Conservation (phyloP, 148 eudicot genomes). For the Nepenthes mirabilis region DNA sequence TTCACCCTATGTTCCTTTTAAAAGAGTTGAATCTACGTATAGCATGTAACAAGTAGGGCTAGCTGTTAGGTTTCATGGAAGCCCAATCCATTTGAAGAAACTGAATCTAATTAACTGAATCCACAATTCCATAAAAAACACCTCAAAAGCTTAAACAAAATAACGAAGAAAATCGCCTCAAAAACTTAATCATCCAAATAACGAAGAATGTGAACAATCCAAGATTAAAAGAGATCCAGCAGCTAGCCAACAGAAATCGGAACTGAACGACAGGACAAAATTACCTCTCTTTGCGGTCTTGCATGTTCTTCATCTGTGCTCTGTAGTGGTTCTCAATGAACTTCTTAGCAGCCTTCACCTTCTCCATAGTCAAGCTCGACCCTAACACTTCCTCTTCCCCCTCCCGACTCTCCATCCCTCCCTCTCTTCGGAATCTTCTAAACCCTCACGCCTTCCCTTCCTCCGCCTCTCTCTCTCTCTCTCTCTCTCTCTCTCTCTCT, state of each 20-base stretch:
- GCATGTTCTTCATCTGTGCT: slow-evolving; percentile 83
- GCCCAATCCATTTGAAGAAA: neutral
- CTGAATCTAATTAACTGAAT: neutral
- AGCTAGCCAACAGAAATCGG: neutral
- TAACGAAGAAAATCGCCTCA: neutral
- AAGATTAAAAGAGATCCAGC: neutral
- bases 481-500: slow-evolving; percentile 16
- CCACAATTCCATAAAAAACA: neutral
- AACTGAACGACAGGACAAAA: slow-evolving; percentile 3
- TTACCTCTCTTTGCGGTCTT: slow-evolving; percentile 77
- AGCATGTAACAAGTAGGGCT: neutral
- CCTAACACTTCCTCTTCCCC: slow-evolving; percentile 66
- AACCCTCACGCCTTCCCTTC: slow-evolving; percentile 3
- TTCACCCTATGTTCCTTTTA: too few species aligned
- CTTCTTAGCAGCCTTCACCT: slow-evolving; percentile 87
- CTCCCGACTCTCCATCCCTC: slow-evolving; percentile 7
- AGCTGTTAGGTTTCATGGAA: neutral
- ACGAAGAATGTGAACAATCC: too few species aligned
- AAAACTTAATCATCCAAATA: too few species aligned
- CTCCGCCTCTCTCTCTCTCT: slow-evolving; percentile 11
- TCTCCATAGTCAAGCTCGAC: slow-evolving; percentile 92
- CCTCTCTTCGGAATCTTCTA: neutral
- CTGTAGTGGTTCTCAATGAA: slow-evolving; percentile 91
- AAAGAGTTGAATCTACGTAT: neutral
- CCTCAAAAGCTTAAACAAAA: too few species aligned